Base-by-base conservation (phyloP, 768 basidiomycete genomes). In the Rhizopogon vesiculosus region DNA sequence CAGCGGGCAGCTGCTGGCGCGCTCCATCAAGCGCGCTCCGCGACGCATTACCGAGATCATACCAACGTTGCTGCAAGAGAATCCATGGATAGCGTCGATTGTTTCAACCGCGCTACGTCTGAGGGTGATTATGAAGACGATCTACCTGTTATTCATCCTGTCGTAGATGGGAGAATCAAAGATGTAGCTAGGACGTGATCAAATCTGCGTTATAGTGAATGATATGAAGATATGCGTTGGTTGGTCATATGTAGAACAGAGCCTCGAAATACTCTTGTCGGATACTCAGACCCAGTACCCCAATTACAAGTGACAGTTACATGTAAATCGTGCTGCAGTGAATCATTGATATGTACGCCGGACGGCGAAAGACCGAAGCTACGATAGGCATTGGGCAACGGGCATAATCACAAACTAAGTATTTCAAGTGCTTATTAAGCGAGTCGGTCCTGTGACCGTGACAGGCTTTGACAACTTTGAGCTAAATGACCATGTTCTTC, bases 71-170 rank as follows among this genome's bases (percentile, higher is more conserved):
- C 82, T 8, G 72, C 76, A 40, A 76, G 78, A 41, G 90, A 93
- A 67, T 85, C 93, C 62, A 91, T 95, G 92, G 84, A 80, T 59
- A 65, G 63, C 8, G 84, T 94, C 0, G 93, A 96, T 66, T 79
- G 79, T 44, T 89, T 83, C 65, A 31, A 91, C 61, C 89, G 89
- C 42, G 62, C 71, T 51, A 71, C 69, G 48, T 69, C 74, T 39
- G 60, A 60, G 50, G 48, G 16, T 40, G 28, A 57, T 33, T 9
- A 33, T 33, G 31, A 33, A 8, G 74, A 77, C 10, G 81, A 87
- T 63, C 31, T 31, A 46, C 69, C 85, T 12, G 76, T 80, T n/a
- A 76, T 89, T 31, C 78, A 78, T 53, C 89, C 89, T 1, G 70
- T 73, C 45, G 68, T 87, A n/a, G 89, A 91, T 69, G 87, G 83